These are phyloP conservation scores for Monosporascus cannonballus DNA, from an alignment of 2,329 filamentous ascomycete genomes.

Conservation along the genomic window DNA sequence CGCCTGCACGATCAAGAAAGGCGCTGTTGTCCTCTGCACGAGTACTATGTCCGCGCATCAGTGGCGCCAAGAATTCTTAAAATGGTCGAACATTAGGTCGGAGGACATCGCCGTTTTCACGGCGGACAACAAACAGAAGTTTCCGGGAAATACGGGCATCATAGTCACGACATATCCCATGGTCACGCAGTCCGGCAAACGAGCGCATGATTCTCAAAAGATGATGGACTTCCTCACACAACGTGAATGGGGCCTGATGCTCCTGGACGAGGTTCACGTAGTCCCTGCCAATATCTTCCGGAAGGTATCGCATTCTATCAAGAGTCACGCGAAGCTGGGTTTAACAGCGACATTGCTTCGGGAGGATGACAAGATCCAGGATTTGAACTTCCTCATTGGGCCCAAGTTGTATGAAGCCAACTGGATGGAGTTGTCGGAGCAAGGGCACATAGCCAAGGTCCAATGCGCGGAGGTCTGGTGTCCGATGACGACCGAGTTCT, in stretches of 20 bases:
- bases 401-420: conserved; percentile 98
- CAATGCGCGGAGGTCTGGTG: conserved; percentile 99
- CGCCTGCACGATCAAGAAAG: conserved; percentile 96
- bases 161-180: conserved; percentile 98
- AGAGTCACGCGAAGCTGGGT: conserved; percentile 90
- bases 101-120: conserved; percentile 94
- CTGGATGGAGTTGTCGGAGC: conserved; percentile 97
- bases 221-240: conserved; percentile 92
- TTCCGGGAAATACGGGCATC: conserved; percentile 85
- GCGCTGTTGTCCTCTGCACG: conserved; percentile 89
- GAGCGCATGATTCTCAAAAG: conserved; percentile 89
- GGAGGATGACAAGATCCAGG: conserved; percentile 97
- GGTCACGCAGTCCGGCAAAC: conserved; percentile 85
- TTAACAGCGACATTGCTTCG: conserved; percentile 88
- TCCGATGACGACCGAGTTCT: conserved; percentile 98
- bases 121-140: conserved; percentile 78
- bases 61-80: conserved; percentile 93
- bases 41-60: conserved; percentile 97
- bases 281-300: conserved; percentile 95
- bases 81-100: conserved; percentile 95
- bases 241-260: conserved; percentile 95
- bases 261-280: conserved; percentile 96
- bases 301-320: conserved; percentile 87
- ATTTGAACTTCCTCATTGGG: conserved; percentile 94
- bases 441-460: conserved; percentile 93